phyloP scores from a whole-genome alignment of 2,329 filamentous ascomycete genomes.

The Hymenotorrendiella dingleyae region DNA sequence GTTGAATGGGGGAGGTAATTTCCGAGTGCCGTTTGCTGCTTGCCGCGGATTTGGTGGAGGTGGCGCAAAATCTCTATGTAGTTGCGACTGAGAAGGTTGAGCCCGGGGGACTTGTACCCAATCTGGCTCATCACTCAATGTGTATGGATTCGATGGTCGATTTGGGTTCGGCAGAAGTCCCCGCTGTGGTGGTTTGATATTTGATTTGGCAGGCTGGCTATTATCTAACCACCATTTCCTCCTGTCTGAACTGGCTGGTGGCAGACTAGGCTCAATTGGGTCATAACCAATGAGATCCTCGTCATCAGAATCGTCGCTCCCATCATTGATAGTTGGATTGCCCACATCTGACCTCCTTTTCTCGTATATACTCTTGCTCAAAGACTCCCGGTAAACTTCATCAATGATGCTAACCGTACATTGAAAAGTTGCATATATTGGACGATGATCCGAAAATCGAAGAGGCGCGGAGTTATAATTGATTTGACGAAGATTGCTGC shows the following conservation, averaged over 20 bases:
- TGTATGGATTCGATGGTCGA: slow-evolving; percentile 77
- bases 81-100: slow-evolving; percentile 7
- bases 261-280: slow-evolving; percentile 71
- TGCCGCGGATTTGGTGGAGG: slow-evolving; percentile 14
- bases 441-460: slow-evolving; percentile 90
- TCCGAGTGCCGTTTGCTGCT: slow-evolving; percentile 19
- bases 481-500: slow-evolving; percentile 73
- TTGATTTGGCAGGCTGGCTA: slow-evolving; percentile 69
- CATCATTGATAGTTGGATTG: slow-evolving; percentile 50
- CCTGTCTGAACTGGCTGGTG: slow-evolving; percentile 61
- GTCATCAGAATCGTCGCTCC: slow-evolving; percentile 61
- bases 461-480: slow-evolving; percentile 79
- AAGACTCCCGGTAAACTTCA: slow-evolving; percentile 62
- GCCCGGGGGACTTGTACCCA: slow-evolving; percentile 65
- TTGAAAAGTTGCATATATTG: slow-evolving; percentile 84
- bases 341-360: slow-evolving; percentile 61
- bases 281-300: slow-evolving; percentile 80
- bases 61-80: slow-evolving; percentile 6
- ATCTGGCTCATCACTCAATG: slow-evolving; percentile 66
- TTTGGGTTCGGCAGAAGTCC: slow-evolving; percentile 64
- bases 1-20: slow-evolving; percentile 27
- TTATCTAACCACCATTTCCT: slow-evolving; percentile 67
- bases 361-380: slow-evolving; percentile 71
- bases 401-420: slow-evolving; percentile 78
- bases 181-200: slow-evolving; percentile 58